Conservation (phyloP, 352 stramenopile genomes). For the Aphanomyces euteiches region DNA sequence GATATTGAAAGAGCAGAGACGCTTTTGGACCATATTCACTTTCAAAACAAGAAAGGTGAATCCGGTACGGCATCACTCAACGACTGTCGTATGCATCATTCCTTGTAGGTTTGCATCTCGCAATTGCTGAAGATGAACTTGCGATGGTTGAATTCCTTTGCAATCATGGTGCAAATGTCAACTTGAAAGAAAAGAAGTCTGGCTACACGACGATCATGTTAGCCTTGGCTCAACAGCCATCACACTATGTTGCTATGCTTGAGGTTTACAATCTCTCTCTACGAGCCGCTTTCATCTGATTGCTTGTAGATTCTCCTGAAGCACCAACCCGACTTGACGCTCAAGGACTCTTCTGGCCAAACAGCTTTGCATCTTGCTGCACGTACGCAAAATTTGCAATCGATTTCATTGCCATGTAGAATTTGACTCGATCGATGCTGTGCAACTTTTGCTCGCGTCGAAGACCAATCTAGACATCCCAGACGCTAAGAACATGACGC, state of each 20-base stretch:
- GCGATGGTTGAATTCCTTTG: conserved; percentile 69
- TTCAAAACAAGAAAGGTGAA: conserved; percentile 82
- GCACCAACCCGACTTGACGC: conserved; percentile 58
- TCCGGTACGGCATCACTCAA: conserved; percentile 40
- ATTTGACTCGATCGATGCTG: conserved; percentile 55
- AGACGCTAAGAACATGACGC: conserved; percentile 73
- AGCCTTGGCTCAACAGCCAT: conserved; percentile 61
- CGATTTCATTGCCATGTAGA: conserved; percentile 35
- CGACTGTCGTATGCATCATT: neutral
- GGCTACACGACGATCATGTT: conserved; percentile 75
- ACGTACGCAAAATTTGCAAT: conserved; percentile 37
- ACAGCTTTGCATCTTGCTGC: conserved; percentile 60
- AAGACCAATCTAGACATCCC: conserved; percentile 61
- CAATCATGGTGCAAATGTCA: conserved; percentile 58
- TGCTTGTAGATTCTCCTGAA: conserved; percentile 50
- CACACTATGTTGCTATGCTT: conserved; percentile 60
- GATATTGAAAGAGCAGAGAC: conserved; percentile 70
- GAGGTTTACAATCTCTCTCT: conserved; percentile 9
- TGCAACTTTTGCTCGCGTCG: conserved; percentile 54
- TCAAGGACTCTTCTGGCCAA: conserved; percentile 60
- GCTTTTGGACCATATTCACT: conserved; percentile 58
- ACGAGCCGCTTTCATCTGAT: neutral
- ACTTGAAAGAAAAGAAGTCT: conserved; percentile 73
- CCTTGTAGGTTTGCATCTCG: conserved; percentile 58
- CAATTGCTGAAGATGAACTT: conserved; percentile 65